Conservation (phyloP, 495 filamentous ascomycete species). For the Thermothielavioides terrestris region DNA sequence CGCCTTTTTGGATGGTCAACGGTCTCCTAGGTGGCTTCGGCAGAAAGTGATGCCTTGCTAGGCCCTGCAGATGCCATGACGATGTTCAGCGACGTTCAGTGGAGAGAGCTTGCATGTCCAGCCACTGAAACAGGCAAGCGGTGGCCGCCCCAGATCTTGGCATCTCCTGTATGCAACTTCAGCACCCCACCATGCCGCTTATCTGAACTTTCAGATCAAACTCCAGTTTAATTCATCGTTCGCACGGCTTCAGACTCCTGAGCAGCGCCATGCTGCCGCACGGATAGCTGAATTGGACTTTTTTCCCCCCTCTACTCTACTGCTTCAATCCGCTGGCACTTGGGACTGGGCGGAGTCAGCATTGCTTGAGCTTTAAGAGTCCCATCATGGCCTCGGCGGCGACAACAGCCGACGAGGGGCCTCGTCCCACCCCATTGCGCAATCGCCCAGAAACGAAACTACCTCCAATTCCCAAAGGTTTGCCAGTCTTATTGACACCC, state of each 20-base stretch:
- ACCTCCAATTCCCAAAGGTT: constrained; percentile 41
- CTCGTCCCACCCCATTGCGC: constrained; percentile 1
- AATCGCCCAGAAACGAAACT: constrained; percentile 34
- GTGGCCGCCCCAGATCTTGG: constrained; percentile 6
- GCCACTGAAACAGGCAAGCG: constrained; percentile 4
- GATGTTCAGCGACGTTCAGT: too few relatives aligned
- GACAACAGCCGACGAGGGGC: background rate
- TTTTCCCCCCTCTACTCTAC: too few relatives aligned
- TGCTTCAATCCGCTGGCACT: too few relatives aligned
- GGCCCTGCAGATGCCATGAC: background rate
- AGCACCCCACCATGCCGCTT: background rate
- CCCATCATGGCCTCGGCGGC: background rate
- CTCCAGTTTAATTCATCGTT: too few relatives aligned
- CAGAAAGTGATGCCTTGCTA: constrained; percentile 17
- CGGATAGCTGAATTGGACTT: background rate
- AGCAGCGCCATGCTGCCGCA: background rate
- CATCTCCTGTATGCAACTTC: too few relatives aligned
- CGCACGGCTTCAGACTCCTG: too few relatives aligned
- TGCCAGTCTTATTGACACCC: background rate
- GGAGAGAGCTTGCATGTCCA: constrained; percentile 3
- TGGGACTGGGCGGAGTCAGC: too few relatives aligned
- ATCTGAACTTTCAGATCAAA: too few relatives aligned
- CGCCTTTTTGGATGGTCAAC: background rate
- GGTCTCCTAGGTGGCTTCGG: too few relatives aligned
- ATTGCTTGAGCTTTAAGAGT: background rate